Evolutionary conservation across 306 rosid genomes (phyloP).

Genomic region (Delonix regia): DNA sequence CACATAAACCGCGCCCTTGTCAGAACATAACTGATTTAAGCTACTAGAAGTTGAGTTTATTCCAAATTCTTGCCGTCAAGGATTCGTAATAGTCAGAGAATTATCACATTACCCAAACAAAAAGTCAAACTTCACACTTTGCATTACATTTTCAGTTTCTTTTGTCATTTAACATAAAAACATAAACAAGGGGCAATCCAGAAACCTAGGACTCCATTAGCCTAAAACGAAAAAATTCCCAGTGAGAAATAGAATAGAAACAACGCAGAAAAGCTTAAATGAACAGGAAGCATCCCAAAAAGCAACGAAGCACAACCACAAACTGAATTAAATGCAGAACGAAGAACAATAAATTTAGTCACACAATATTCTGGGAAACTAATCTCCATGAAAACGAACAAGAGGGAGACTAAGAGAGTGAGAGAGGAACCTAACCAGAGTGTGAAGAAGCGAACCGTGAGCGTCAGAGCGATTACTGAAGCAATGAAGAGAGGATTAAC

Average conservation of each 20-base stretch:
- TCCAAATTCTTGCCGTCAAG: background rate
- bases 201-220: background rate
- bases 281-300: background rate
- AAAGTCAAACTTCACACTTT: background rate
- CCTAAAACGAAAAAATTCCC: background rate
- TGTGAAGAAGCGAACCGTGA: background rate
- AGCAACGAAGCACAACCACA: background rate
- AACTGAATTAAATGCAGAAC: background rate
- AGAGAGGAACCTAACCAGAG: constrained; percentile 15
- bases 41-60: background rate
- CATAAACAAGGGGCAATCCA: background rate
- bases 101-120: background rate
- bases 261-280: background rate
- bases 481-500: background rate
- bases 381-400: background rate
- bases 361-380: background rate
- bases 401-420: background rate
- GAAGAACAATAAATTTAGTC: background rate
- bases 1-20: background rate
- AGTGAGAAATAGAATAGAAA: background rate
- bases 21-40: background rate
- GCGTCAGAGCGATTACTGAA: background rate
- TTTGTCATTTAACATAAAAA: background rate
- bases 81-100: background rate
- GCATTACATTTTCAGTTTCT: background rate